A percentile compares a stretch with the other conserved stretches of the same genome.
Evolutionary conservation across 2,329 filamentous ascomycete genomes (phyloP).

Genomic region (Dactylonectria estremocensis): DNA sequence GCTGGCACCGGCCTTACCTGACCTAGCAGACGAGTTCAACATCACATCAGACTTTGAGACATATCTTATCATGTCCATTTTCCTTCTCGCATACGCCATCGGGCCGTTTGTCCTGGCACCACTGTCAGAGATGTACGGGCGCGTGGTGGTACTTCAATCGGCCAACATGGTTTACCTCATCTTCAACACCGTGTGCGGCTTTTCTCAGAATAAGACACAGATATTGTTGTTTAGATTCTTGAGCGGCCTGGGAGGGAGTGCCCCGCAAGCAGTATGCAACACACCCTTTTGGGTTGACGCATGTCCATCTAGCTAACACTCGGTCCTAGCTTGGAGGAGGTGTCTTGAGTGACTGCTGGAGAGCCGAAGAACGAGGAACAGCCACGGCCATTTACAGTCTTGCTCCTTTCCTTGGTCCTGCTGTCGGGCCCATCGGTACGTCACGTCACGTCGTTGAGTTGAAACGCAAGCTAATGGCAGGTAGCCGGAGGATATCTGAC

Average conservation of each 20-base stretch:
- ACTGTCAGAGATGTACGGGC: constrained; percentile 66
- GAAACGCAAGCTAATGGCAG: background rate
- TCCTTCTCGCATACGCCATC: constrained; percentile 70
- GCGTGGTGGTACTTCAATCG: constrained; percentile 60
- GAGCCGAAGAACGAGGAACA: constrained; percentile 56
- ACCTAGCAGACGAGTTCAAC: constrained; percentile 61
- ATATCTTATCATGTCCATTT: constrained; percentile 71
- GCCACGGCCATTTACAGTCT: constrained; percentile 54
- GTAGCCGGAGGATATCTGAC: constrained; percentile 58
- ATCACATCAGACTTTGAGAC: constrained; percentile 60
- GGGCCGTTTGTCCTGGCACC: constrained; percentile 68
- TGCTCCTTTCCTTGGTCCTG: constrained; percentile 61
- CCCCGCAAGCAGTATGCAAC: constrained; percentile 59
- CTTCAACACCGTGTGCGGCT: constrained; percentile 68
- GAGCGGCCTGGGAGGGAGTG: constrained; percentile 62
- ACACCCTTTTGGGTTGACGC: accelerated
- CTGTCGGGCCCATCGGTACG: constrained; percentile 58
- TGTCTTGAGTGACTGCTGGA: constrained; percentile 64
- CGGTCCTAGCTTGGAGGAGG: constrained; percentile 58
- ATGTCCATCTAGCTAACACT: background rate
- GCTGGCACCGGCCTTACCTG: constrained; percentile 64
- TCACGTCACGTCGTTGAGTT: background rate
- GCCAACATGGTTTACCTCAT: constrained; percentile 67
- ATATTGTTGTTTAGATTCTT: constrained; percentile 67
- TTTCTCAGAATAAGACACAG: constrained; percentile 61